Evolutionary conservation across 179 eudicot species (phyloP).

Genomic region (Silene noctiflora): DNA sequence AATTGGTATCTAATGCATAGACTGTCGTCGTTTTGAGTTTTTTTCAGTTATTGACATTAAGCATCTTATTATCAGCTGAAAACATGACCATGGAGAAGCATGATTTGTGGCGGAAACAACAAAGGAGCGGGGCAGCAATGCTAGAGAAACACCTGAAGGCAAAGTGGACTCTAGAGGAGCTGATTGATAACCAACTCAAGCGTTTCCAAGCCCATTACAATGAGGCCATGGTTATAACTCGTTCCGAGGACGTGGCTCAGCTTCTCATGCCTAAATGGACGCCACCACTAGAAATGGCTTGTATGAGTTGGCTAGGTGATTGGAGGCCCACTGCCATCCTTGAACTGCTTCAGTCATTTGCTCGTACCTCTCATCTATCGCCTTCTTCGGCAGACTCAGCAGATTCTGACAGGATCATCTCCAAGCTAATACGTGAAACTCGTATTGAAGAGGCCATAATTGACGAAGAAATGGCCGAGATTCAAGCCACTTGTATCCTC

Average conservation of each 20-base stretch:
- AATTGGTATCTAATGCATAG: background rate
- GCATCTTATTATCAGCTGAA: slow-evolving; percentile 37
- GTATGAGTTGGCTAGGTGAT: slow-evolving; percentile 82
- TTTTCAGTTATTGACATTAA: slow-evolving; percentile 3
- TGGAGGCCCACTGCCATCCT: slow-evolving; percentile 88
- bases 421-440: slow-evolving; percentile 59
- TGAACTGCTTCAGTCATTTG: slow-evolving; percentile 56
- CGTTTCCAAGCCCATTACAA: slow-evolving; percentile 50
- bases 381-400: slow-evolving; percentile 33
- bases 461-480: slow-evolving; percentile 88
- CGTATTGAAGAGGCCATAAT: slow-evolving; percentile 82
- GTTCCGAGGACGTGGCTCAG: slow-evolving; percentile 56
- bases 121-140: slow-evolving; percentile 58
- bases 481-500: slow-evolving; percentile 74
- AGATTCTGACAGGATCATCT: slow-evolving; percentile 40
- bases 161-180: slow-evolving; percentile 60
- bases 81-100: slow-evolving; percentile 37
- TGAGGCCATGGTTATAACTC: slow-evolving; percentile 43
- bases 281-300: slow-evolving; percentile 60
- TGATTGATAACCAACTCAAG: slow-evolving; percentile 63
- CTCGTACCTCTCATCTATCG: slow-evolving; percentile 39
- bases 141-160: slow-evolving; percentile 68
- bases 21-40: background rate
- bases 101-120: slow-evolving; percentile 63
- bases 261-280: slow-evolving; percentile 66